Percentiles rank a stretch among this genome's conserved stretches.
These are phyloP conservation scores for Candida quercuum DNA, from an alignment of 805 yeast species.

Conservation along the genomic window DNA sequence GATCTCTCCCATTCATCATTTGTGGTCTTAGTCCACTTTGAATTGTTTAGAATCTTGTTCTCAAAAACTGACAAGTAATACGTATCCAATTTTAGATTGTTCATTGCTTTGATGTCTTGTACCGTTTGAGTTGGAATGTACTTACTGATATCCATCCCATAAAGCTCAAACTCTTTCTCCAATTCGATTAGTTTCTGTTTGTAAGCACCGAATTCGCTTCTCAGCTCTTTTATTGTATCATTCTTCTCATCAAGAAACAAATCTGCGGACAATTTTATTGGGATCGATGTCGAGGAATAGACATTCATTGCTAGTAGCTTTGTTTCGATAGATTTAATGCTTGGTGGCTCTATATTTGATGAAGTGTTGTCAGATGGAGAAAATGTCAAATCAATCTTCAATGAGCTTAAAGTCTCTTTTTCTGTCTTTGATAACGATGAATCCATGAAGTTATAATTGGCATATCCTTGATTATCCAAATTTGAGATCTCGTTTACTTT, in stretches of 20 bases:
- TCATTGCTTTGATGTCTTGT: constrained; percentile 18
- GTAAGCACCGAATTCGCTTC: constrained; percentile 18
- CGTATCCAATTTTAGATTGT: constrained; percentile 10
- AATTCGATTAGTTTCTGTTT: constrained; percentile 13
- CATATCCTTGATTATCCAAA: constrained; percentile 28
- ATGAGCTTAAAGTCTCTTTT: constrained; percentile 18
- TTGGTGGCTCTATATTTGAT: constrained; percentile 21
- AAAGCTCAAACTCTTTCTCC: constrained; percentile 6
- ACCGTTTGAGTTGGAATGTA: constrained; percentile 10
- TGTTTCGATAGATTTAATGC: constrained; percentile 24
- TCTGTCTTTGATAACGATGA: constrained; percentile 25
- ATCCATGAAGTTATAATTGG: constrained; percentile 27
- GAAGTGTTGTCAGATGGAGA: constrained; percentile 20
- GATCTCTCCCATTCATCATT: constrained; percentile 7
- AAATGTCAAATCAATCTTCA: constrained; percentile 26
- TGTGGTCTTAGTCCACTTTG: constrained; percentile 17
- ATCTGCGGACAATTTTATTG: constrained; percentile 35
- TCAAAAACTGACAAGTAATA: neutral
- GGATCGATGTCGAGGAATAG: constrained; percentile 32
- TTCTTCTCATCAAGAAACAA: constrained; percentile 19
- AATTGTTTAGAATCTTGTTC: constrained; percentile 3
- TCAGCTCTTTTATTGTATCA: constrained; percentile 15
- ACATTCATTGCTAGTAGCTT: constrained; percentile 29
- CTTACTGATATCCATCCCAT: constrained; percentile 4
- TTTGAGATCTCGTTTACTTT: constrained; percentile 30